phyloP scores from a whole-genome alignment of 176 grass and related monocot genomes.

The Zizania latifolia region DNA sequence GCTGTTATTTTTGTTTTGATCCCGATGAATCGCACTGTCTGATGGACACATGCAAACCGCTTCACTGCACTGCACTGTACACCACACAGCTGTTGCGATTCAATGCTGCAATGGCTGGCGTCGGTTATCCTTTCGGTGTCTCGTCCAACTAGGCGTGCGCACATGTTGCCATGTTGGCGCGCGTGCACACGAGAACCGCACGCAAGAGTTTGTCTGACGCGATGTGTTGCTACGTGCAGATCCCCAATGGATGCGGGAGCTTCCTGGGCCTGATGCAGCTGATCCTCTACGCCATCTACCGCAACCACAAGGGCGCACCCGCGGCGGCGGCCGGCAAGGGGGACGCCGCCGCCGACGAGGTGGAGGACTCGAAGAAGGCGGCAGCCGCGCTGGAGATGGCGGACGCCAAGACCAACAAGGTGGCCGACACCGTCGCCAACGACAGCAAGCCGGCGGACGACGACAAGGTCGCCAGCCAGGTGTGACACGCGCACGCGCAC shows the following conservation, averaged over 20 bases:
- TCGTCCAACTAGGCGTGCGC: background rate
- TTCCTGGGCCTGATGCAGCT: conserved; percentile 68
- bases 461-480: conserved; percentile 42
- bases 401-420: conserved; percentile 35
- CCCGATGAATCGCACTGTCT: background rate
- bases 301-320: conserved; percentile 58
- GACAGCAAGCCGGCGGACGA: conserved; percentile 4
- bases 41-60: conserved; percentile 3
- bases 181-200: too few relatives aligned
- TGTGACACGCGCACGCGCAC: too few relatives aligned
- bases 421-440: background rate
- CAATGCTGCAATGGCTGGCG: background rate
- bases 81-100: conserved; percentile 13
- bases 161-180: too few relatives aligned
- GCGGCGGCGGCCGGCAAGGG: conserved; percentile 9
- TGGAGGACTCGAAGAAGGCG: conserved; percentile 50
- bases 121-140: conserved; percentile 18
- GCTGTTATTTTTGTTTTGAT: background rate
- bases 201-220: background rate
- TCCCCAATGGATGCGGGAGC: conserved; percentile 90
- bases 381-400: conserved; percentile 28
- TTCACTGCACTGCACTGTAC: background rate
- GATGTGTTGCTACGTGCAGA: conserved; percentile 29
- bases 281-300: conserved; percentile 79
- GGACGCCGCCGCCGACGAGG: conserved; percentile 10